Percentiles rank a stretch among this genome's conserved stretches.
These are phyloP conservation scores for Leccinum colubrinum DNA, from an alignment of 1,284 basidiomycete species.

Conservation along the genomic window DNA sequence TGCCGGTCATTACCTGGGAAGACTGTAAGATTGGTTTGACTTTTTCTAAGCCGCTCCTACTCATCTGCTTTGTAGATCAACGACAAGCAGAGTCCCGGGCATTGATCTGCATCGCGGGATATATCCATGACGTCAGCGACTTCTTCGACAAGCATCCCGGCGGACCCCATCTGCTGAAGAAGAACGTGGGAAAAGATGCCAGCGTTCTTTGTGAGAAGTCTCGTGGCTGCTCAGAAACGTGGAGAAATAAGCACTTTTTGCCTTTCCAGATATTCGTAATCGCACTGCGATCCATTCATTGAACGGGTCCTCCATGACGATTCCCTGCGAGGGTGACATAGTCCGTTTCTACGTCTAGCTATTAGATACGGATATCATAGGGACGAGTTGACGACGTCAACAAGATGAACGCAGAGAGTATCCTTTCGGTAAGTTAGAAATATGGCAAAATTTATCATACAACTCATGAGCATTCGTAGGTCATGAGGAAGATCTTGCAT, in stretches of 20 bases:
- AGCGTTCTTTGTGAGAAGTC: slow-evolving; percentile 74
- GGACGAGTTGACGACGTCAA: slow-evolving; percentile 34
- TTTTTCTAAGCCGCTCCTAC: not conserved
- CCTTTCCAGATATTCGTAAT: not conserved
- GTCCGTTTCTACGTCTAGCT: slow-evolving; percentile 76
- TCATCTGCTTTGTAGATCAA: slow-evolving; percentile 46
- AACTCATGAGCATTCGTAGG: slow-evolving; percentile 31
- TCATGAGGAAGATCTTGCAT: slow-evolving; percentile 57
- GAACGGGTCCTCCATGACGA: not conserved
- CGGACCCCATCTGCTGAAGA: slow-evolving; percentile 58
- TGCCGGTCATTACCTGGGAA: slow-evolving; percentile 85
- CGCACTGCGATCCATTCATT: not conserved
- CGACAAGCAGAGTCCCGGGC: slow-evolving; percentile 73
- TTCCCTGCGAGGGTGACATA: slow-evolving; percentile 64
- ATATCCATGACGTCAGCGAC: slow-evolving; percentile 81
- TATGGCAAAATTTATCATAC: not conserved
- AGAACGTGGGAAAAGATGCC: slow-evolving; percentile 76
- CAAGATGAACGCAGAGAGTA: slow-evolving; percentile 54
- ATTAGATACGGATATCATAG: slow-evolving; percentile 46
- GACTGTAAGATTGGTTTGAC: slow-evolving; percentile 46
- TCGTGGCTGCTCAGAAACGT: not conserved
- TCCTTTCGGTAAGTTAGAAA: slow-evolving; percentile 42
- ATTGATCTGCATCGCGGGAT: slow-evolving; percentile 78
- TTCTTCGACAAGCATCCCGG: slow-evolving; percentile 89
- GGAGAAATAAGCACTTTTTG: not conserved